Evolutionary conservation across 805 yeast species (phyloP).

Genomic region (Kodamaea fukazawae): DNA sequence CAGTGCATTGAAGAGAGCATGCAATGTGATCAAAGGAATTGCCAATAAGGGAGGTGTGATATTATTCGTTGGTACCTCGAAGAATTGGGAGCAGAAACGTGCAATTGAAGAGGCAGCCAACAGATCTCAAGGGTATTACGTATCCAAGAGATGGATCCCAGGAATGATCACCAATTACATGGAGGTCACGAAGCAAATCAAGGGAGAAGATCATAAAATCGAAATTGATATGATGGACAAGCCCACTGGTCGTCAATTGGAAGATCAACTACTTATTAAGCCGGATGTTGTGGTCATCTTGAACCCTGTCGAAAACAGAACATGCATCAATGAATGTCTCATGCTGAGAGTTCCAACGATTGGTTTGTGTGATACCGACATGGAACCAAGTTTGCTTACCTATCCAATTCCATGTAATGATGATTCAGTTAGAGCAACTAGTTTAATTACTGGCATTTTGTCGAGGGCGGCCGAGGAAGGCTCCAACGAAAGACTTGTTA

Average conservation of each 20-base stretch:
- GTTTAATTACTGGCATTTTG: conserved; percentile 77
- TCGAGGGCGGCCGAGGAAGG: conserved; percentile 86
- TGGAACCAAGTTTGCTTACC: conserved; percentile 84
- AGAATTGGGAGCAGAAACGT: conserved; percentile 62
- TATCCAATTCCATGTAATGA: conserved; percentile 97
- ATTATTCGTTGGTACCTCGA: conserved; percentile 79
- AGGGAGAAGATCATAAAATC: conserved; percentile 24
- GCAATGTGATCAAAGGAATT: conserved; percentile 80
- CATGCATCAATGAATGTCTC: conserved; percentile 77
- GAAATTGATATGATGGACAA: conserved; percentile 75
- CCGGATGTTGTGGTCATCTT: conserved; percentile 87
- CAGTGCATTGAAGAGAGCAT: conserved; percentile 70
- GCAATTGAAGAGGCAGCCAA: conserved; percentile 77
- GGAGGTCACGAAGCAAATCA: conserved; percentile 58
- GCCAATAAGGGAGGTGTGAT: conserved; percentile 83
- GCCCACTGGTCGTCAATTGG: conserved; percentile 59
- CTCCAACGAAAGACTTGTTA: conserved; percentile 49
- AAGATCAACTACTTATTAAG: conserved; percentile 56
- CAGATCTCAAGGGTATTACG: conserved; percentile 76
- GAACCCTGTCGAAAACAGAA: conserved; percentile 84
- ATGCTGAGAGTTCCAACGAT: conserved; percentile 85
- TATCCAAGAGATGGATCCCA: conserved; percentile 86
- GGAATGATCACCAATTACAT: conserved; percentile 88
- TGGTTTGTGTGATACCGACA: conserved; percentile 91
- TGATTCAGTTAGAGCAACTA: conserved; percentile 79